A percentile compares a stretch with the other conserved stretches of the same genome.
phyloP scores from a whole-genome alignment of 768 basidiomycete genomes.

The Suillus spraguei region DNA sequence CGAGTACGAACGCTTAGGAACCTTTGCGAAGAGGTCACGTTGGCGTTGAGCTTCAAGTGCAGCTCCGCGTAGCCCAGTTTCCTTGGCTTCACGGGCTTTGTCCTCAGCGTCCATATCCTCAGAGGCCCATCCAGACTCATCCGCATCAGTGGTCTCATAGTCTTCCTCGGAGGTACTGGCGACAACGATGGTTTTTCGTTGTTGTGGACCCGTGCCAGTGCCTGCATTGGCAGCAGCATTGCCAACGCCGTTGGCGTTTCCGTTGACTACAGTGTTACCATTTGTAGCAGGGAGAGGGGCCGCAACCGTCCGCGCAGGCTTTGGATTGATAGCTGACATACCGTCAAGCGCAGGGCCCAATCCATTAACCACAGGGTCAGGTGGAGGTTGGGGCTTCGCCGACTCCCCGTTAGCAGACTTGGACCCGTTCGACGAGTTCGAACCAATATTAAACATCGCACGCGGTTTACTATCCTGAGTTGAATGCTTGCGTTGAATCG shows the following conservation, averaged over 20 bases:
- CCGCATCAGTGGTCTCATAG: slow-evolving; percentile 56
- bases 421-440: slow-evolving; percentile 55
- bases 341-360: slow-evolving; percentile 6
- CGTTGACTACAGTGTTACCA: slow-evolving; percentile 20
- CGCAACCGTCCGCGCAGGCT: background rate
- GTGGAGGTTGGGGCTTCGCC: slow-evolving; percentile 21
- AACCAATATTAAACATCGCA: slow-evolving; percentile 59
- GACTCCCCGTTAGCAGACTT: slow-evolving; percentile 26
- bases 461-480: slow-evolving; percentile 22
- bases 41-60: slow-evolving; percentile 65
- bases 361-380: slow-evolving; percentile 21
- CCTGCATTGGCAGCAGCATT: slow-evolving; percentile 18
- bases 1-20: slow-evolving; percentile 65
- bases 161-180: slow-evolving; percentile 48
- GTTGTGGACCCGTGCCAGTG: slow-evolving; percentile 30
- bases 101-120: slow-evolving; percentile 49
- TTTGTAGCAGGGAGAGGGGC: slow-evolving; percentile 5
- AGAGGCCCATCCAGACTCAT: slow-evolving; percentile 65
- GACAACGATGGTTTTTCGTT: slow-evolving; percentile 49
- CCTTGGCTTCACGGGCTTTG: slow-evolving; percentile 33
- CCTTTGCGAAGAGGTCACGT: slow-evolving; percentile 70
- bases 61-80: slow-evolving; percentile 47
- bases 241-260: slow-evolving; percentile 13
- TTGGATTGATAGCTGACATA: slow-evolving; percentile 12
- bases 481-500: slow-evolving; percentile 31